A percentile compares a stretch with the other conserved stretches of the same genome.
Evolutionary conservation across 768 basidiomycete species (phyloP).

Genomic region (Pleurotus citrinopileatus): DNA sequence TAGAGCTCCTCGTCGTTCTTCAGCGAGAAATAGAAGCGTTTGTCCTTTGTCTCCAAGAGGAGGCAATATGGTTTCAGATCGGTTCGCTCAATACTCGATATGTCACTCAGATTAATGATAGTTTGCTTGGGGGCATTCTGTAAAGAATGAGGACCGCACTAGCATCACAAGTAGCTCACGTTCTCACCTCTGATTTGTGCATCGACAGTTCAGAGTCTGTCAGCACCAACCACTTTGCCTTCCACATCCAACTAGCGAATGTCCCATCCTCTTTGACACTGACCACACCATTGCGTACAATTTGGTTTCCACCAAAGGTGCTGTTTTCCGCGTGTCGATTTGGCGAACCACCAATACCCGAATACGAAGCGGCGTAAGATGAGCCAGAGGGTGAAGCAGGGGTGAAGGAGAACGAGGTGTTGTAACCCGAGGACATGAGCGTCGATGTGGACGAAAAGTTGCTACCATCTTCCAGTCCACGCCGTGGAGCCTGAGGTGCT

Average conservation of each 20-base stretch:
- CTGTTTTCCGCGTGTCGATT: slow-evolving; percentile 41
- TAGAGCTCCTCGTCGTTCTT: slow-evolving; percentile 98
- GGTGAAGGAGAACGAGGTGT: slow-evolving; percentile 52
- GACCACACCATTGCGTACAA: slow-evolving; percentile 71
- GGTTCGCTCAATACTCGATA: slow-evolving; percentile 85
- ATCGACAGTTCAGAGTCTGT: slow-evolving; percentile 76
- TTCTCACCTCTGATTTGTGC: slow-evolving; percentile 88
- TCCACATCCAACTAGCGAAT: slow-evolving; percentile 88
- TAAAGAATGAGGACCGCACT: slow-evolving; percentile 7
- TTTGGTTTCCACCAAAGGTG: slow-evolving; percentile 31
- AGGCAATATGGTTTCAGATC: slow-evolving; percentile 96
- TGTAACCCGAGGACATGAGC: slow-evolving; percentile 57
- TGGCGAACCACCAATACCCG: slow-evolving; percentile 81
- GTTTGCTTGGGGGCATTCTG: slow-evolving; percentile 58
- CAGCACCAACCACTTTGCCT: slow-evolving; percentile 86
- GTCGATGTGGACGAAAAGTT: slow-evolving; percentile 36
- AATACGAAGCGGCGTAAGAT: slow-evolving; percentile 64
- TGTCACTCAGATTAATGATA: slow-evolving; percentile 67
- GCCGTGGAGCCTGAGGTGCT: slow-evolving; percentile 69
- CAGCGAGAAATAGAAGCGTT: slow-evolving; percentile 74
- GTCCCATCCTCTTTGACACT: slow-evolving; percentile 90
- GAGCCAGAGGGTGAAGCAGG: slow-evolving; percentile 52
- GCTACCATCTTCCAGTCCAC: slow-evolving; percentile 34
- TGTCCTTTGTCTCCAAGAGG: slow-evolving; percentile 80
- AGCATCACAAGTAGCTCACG: not conserved